Evolutionary conservation across 176 grass and related monocot genomes (phyloP), one percentile per base, ranked within the genome.

Genomic region (Melocanna baccifera): DNA sequence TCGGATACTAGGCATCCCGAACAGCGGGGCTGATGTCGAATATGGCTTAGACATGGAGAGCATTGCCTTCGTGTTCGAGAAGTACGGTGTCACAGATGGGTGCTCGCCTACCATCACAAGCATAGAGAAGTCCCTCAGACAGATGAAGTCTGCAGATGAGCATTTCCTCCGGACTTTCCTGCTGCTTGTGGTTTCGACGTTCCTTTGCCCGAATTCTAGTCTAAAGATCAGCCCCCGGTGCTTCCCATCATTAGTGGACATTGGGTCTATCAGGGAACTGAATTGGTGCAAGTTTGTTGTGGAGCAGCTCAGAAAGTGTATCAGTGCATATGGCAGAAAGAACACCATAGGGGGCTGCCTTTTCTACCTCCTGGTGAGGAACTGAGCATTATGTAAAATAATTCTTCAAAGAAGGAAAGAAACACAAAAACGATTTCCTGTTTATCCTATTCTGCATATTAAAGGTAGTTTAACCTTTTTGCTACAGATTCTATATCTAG

Each of bases 81-180:
- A 62, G 55, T 9, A 62, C 37, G 56, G 75, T 8, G 75, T 77
- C n/a, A 14, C 47, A 13, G 15, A 48, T 2, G 18, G 19, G 5
- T 32, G 6, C 3, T 19, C 42, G 18, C 59, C 76, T 19, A 48
- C 76, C 26, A 29, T 65, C 25, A 5, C 4, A 6, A 65, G 76
- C 59, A 13, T 79, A 43, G 42, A 48, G 26, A 79, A 79, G 59
- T 79, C 76, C 10, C 16, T 77, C n/a, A 42, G 16, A n/a, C 58
- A 13, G 76, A 78, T 64, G 76, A 78, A 64, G 16, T 78, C 76
- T 11, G 58, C 76, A 11, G 76, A 78, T 25, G 58, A 78, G 58
- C 76, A 78, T 30, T 78, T 78, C 57, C 76, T 78, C 40, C 58
- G 25, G 58, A 78, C 76, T 0, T 78, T 64, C 41, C 14, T 64